Evolutionary conservation across 2,329 filamentous ascomycete species (phyloP).

Genomic region (Stachybotrys chartarum): DNA sequence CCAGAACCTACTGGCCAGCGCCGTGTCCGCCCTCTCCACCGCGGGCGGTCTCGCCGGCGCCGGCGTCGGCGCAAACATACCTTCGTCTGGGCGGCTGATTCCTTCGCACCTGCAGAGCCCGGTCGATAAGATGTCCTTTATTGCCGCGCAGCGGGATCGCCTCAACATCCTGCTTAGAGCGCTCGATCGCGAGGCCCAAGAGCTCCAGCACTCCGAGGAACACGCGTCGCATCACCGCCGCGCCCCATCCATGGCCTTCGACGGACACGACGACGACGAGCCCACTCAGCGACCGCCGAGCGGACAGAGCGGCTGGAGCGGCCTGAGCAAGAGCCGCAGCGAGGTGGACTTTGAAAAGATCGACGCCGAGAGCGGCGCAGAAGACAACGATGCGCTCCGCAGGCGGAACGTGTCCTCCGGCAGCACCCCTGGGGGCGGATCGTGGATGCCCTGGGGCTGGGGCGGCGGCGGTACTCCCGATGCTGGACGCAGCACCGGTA

Average conservation of each 20-base stretch:
- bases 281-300: slow-evolving; percentile 35
- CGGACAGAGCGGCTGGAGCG: slow-evolving; percentile 43
- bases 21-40: slow-evolving; percentile 56
- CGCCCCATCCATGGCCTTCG: slow-evolving; percentile 13
- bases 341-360: slow-evolving; percentile 88
- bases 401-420: slow-evolving; percentile 19
- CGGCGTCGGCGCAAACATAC: slow-evolving; percentile 18
- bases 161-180: slow-evolving; percentile 68
- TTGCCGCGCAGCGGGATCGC: slow-evolving; percentile 71
- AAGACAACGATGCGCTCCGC: slow-evolving; percentile 37
- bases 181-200: slow-evolving; percentile 70
- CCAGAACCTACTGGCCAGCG: slow-evolving; percentile 69
- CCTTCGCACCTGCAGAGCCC: slow-evolving; percentile 60
- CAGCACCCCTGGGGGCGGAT: slow-evolving; percentile 19
- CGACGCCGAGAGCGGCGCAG: slow-evolving; percentile 62
- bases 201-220: slow-evolving; percentile 38
- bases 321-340: slow-evolving; percentile 72
- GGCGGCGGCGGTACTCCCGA: slow-evolving; percentile 13
- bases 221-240: slow-evolving; percentile 12
- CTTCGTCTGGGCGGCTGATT: slow-evolving; percentile 38
- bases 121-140: slow-evolving; percentile 64
- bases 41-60: slow-evolving; percentile 23
- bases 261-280: slow-evolving; percentile 23
- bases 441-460: slow-evolving; percentile 46
- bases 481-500: slow-evolving; percentile 28